These are phyloP conservation scores for Chalaropsis ovoidea DNA, from an alignment of 2,329 filamentous ascomycete genomes.

Conservation along the genomic window DNA sequence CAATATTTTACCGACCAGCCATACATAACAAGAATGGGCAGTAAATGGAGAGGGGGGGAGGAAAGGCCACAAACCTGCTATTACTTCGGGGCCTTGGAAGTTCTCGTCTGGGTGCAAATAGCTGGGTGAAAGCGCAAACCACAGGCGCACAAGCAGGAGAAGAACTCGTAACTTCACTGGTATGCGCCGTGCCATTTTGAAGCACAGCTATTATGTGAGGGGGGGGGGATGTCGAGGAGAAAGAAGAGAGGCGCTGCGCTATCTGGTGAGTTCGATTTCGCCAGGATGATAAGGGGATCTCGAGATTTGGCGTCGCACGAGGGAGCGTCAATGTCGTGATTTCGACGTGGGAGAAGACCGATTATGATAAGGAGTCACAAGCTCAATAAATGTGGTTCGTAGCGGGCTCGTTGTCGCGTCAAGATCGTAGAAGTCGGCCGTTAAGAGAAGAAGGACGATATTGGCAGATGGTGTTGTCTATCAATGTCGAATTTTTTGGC, in stretches of 20 bases:
- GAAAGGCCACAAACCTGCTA: conserved; percentile 60
- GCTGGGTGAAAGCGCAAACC: conserved; percentile 87
- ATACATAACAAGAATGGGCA: background rate
- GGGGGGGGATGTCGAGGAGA: background rate
- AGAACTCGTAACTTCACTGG: conserved; percentile 40
- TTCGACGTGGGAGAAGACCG: background rate
- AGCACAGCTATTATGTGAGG: background rate
- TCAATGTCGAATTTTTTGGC: background rate
- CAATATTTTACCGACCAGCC: background rate
- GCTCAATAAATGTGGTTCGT: background rate
- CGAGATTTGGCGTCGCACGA: background rate
- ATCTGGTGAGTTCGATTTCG: background rate
- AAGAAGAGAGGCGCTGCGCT: background rate
- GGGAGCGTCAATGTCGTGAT: background rate
- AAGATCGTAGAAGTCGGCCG: background rate
- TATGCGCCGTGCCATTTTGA: conserved; percentile 23
- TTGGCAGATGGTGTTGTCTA: background rate
- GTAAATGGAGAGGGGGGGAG: background rate
- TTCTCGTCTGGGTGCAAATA: conserved; percentile 98
- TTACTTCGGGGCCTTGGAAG: conserved; percentile 95
- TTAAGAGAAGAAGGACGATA: background rate
- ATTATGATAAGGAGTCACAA: background rate
- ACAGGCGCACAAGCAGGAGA: conserved; percentile 76
- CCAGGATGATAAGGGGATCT: background rate
- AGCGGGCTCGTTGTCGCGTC: conserved; percentile 1